Base-by-base conservation (phyloP, 768 basidiomycete genomes). In the Lyophyllum atratum region DNA sequence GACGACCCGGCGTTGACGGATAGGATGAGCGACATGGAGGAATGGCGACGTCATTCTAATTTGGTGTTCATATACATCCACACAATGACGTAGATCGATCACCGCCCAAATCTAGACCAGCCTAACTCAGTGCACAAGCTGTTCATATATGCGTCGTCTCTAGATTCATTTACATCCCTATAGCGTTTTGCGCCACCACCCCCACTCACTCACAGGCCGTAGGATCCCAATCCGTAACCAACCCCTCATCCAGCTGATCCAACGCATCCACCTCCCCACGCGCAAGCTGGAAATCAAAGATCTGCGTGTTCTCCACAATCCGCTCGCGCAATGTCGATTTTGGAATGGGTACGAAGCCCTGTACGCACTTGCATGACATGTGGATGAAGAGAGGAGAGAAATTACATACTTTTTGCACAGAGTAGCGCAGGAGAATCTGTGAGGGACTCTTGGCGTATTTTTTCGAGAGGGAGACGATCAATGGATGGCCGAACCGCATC, bases 1-100 rank as follows among this genome's bases (percentile, higher is more conserved):
- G 92, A 93, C 0, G 91, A 92, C 37, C 92, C 92, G 5, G 92
- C 84, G 62, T 93, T 93, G 60, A 87, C 78, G 3, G 91, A 78
- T 24, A 93, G 84, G 53, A 92, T 81, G 58, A 85, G 50, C 21
- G 58, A 21, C 61, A 61, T 61, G 39, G 17, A 3, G 31, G 39
- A 40, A 15, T 4, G 15, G 34, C 9, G 15, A 15, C 5, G 29
- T 6, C 29, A 31, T 31, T n/a, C n/a, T n/a, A n/a, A n/a, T n/a
- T n/a, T n/a, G n/a, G n/a, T n/a, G n/a, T n/a, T n/a, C n/a, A n/a
- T n/a, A n/a, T n/a, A n/a, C 29, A 11, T 31, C 29, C 6, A 31
- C 29, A 11, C 29, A 31, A 52, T 49, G 17, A 19, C 49, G 40
- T 42, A 31, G 29, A 31, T 31, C n/a, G n/a, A n/a, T n/a, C n/a